Evolutionary conservation across 345 rosid species (phyloP).

Genomic region (Acer negundo): DNA sequence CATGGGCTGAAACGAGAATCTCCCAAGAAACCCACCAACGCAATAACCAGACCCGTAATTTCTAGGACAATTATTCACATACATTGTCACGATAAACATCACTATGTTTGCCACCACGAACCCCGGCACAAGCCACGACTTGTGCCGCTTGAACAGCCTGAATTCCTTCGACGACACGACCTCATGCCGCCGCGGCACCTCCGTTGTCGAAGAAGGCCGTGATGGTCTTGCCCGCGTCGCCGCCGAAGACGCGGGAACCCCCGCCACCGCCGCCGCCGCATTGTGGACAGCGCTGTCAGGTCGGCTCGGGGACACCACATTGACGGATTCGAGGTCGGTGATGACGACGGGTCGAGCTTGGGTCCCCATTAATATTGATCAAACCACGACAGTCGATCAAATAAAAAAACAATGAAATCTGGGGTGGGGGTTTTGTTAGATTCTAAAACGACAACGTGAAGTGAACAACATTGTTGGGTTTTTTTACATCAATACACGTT

Average conservation of each 20-base stretch:
- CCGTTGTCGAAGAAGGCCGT: conserved; percentile 18
- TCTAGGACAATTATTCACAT: conserved; percentile 78
- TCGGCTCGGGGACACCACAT: conserved; percentile 39
- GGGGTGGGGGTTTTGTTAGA: background rate
- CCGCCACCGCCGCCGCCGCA: conserved; percentile 15
- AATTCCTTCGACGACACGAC: conserved; percentile 24
- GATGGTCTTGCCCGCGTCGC: background rate
- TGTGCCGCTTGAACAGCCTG: conserved; percentile 64
- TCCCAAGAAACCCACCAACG: conserved; percentile 63
- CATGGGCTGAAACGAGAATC: conserved; percentile 83
- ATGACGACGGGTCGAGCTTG: background rate
- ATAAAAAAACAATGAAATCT: background rate
- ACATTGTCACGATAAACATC: conserved; percentile 66
- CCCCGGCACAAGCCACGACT: conserved; percentile 78
- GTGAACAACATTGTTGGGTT: background rate
- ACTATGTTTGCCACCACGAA: conserved; percentile 61
- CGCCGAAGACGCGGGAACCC: conserved; percentile 11
- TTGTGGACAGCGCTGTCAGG: conserved; percentile 12
- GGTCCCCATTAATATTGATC: conserved; percentile 27
- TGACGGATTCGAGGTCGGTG: conserved; percentile 39
- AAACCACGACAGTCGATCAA: conserved; percentile 1
- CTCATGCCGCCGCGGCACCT: conserved; percentile 13
- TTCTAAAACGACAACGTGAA: background rate
- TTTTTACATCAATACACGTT: too few species aligned
- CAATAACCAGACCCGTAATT: conserved; percentile 46